These are phyloP conservation scores for Saccharomycopsis schoenii DNA, from an alignment of 805 yeast genomes.

Conservation along the genomic window DNA sequence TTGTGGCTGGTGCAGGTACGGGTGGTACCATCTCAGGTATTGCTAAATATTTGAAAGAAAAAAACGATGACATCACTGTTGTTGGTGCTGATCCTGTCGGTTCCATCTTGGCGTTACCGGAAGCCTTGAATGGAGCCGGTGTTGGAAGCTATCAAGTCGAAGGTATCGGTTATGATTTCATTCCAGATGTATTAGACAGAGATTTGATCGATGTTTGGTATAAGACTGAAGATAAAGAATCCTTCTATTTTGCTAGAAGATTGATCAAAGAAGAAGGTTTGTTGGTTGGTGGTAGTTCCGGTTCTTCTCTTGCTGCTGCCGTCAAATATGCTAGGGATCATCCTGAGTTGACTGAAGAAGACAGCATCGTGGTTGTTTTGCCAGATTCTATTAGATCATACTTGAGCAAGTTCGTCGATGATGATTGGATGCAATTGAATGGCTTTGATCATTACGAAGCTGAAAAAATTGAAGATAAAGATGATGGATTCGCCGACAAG, in stretches of 20 bases:
- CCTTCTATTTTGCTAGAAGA: constrained; percentile 73
- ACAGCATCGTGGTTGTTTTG: constrained; percentile 67
- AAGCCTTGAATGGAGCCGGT: constrained; percentile 47
- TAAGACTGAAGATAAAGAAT: constrained; percentile 75
- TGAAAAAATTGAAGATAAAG: constrained; percentile 19
- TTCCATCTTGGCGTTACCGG: constrained; percentile 76
- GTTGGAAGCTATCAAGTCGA: constrained; percentile 63
- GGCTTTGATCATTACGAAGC: constrained; percentile 53
- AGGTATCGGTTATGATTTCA: constrained; percentile 85
- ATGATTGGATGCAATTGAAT: constrained; percentile 80
- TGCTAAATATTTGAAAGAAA: constrained; percentile 63
- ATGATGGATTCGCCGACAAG: constrained; percentile 29
- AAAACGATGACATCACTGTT: constrained; percentile 49
- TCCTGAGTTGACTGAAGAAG: constrained; percentile 56
- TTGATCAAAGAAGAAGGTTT: constrained; percentile 79
- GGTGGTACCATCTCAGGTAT: constrained; percentile 89
- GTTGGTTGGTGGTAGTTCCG: constrained; percentile 84
- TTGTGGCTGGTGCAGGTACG: constrained; percentile 90
- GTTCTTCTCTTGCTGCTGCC: constrained; percentile 74
- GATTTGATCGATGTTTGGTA: constrained; percentile 64
- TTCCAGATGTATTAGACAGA: constrained; percentile 73
- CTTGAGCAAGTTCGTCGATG: constrained; percentile 79
- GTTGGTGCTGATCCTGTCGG: constrained; percentile 85
- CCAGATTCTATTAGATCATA: constrained; percentile 85
- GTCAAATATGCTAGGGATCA: constrained; percentile 54